phyloP scores from a whole-genome alignment of 2,329 filamentous ascomycete genomes.

The Pseudodiploospora longispora region DNA sequence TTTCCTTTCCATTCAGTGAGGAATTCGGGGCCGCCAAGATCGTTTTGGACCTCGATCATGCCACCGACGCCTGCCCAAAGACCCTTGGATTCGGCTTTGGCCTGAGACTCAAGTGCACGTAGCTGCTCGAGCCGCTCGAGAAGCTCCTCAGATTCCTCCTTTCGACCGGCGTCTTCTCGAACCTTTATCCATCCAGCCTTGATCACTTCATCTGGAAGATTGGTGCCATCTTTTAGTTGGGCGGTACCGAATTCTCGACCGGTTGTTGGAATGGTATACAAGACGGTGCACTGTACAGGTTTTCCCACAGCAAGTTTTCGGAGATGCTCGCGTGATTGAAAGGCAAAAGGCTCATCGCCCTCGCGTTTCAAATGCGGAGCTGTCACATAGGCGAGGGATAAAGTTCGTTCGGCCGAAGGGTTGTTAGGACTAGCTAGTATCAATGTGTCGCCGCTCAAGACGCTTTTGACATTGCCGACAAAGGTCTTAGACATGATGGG shows the following conservation, averaged over 20 bases:
- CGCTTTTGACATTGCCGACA: conserved; percentile 78
- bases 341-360: conserved; percentile 85
- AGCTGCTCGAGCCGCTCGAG: conserved; percentile 67
- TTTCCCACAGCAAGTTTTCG: conserved; percentile 80
- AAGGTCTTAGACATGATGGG: conserved; percentile 44
- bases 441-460: conserved; percentile 88
- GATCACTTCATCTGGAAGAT: conserved; percentile 74
- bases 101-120: conserved; percentile 66
- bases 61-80: conserved; percentile 63
- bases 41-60: conserved; percentile 70
- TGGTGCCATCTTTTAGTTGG: conserved; percentile 64
- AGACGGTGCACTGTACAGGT: conserved; percentile 71
- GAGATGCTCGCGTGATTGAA: conserved; percentile 89
- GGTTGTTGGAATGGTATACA: conserved; percentile 80
- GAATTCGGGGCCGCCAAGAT: conserved; percentile 72
- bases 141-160: conserved; percentile 76
- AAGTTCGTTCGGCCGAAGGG: conserved; percentile 70
- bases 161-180: conserved; percentile 85
- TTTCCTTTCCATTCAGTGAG: conserved; percentile 79
- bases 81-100: conserved; percentile 71
- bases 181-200: conserved; percentile 89
- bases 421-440: conserved; percentile 76
- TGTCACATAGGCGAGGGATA: conserved; percentile 88
- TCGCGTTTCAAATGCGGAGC: conserved; percentile 82
- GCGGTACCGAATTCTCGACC: conserved; percentile 84